Percentiles rank a stretch among this genome's conserved stretches.
These are phyloP conservation scores for Fragaria vesca DNA, from an alignment of 306 rosid genomes.

Conservation along the genomic window DNA sequence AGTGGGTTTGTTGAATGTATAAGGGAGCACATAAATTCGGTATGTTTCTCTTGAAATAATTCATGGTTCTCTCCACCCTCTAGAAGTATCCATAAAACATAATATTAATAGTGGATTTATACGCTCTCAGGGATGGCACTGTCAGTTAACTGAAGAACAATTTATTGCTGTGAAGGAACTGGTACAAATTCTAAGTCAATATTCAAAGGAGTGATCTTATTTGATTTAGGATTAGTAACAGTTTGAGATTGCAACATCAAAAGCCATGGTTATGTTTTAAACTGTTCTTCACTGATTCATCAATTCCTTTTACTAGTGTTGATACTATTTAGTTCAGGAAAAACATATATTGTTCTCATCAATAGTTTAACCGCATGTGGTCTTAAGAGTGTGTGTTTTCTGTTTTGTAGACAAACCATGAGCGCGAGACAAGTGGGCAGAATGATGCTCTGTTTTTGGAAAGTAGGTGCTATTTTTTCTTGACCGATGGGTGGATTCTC, in stretches of 20 bases:
- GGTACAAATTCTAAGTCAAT: slow-evolving; percentile 38
- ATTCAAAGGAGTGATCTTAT: background rate
- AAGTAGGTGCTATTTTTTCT: background rate
- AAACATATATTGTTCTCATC: background rate
- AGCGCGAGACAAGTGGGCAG: slow-evolving; percentile 2
- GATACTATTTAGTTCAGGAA: background rate
- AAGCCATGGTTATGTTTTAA: background rate
- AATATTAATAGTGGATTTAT: slow-evolving; percentile 31
- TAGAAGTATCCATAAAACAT: slow-evolving; percentile 3
- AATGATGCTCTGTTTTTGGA: background rate
- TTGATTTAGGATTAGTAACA: background rate
- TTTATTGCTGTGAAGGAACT: slow-evolving; percentile 97
- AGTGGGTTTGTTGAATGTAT: slow-evolving; percentile 98
- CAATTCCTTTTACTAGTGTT: background rate
- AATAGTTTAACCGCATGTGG: background rate
- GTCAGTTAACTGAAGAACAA: slow-evolving; percentile 94
- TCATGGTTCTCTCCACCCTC: background rate
- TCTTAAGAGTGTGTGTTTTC: background rate
- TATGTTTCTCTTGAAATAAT: slow-evolving; percentile 45
- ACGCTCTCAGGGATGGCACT: slow-evolving; percentile 79
- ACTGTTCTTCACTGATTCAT: background rate
- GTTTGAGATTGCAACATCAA: background rate
- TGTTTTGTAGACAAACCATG: background rate
- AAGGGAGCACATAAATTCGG: slow-evolving; percentile 94
- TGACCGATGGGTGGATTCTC: slow-evolving; percentile 2